A percentile compares a stretch with the other conserved stretches of the same genome.
Conservation (phyloP, 768 basidiomycete genomes). For the Hygrocybe punicea region DNA sequence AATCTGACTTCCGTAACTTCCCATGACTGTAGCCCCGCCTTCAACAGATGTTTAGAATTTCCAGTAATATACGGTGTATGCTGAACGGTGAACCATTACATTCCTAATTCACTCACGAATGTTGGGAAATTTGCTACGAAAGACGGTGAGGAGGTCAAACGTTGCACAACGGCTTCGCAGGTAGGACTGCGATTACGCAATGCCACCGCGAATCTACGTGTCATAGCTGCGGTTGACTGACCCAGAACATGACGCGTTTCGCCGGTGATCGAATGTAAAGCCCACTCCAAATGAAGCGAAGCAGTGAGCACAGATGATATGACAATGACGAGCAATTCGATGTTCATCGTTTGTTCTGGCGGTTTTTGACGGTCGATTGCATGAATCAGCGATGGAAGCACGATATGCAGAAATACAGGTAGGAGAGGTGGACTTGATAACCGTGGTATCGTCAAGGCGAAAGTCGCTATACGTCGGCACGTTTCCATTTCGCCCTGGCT, state of each 20-base stretch:
- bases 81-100: conserved; percentile 5
- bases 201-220: conserved; percentile 61
- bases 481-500: conserved; percentile 59
- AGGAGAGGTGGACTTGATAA: conserved; percentile 53
- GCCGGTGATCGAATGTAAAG: conserved; percentile 50
- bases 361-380: conserved; percentile 52
- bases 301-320: conserved; percentile 64
- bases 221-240: conserved; percentile 60
- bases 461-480: conserved; percentile 63
- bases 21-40: conserved; percentile 10
- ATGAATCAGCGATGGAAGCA: conserved; percentile 60
- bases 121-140: conserved; percentile 75
- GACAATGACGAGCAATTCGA: conserved; percentile 63
- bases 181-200: conserved; percentile 52
- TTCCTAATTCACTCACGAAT: conserved; percentile 46
- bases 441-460: conserved; percentile 62
- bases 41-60: conserved; percentile 12
- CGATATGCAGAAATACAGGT: conserved; percentile 66
- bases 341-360: conserved; percentile 52
- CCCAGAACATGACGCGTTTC: conserved; percentile 54
- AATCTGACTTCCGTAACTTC: not conserved
- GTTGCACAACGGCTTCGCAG: conserved; percentile 54
- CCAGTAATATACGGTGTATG: not conserved
- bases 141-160: conserved; percentile 56
- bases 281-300: conserved; percentile 69